phyloP scores from a whole-genome alignment of 371 early-diverging fungal genomes.

The Apophysomyces variabilis region DNA sequence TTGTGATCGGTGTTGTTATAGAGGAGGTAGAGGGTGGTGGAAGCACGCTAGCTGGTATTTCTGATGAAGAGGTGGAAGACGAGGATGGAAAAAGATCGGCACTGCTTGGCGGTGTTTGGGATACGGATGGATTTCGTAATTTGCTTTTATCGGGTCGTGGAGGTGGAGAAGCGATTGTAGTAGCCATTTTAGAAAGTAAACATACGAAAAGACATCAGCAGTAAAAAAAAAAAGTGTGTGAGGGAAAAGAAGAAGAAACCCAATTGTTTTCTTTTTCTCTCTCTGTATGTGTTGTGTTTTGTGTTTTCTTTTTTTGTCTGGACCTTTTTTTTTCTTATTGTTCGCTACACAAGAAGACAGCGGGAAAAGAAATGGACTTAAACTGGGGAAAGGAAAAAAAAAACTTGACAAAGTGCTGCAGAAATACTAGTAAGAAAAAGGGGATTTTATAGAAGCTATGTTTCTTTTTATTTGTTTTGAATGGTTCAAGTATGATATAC shows the following conservation, averaged over 20 bases:
- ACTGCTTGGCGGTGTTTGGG: conserved; percentile 2
- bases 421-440: neutral
- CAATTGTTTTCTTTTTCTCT: neutral
- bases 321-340: neutral
- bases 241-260: neutral
- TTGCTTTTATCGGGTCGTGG: conserved; percentile 40
- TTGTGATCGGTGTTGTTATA: too few relatives aligned
- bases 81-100: too few relatives aligned
- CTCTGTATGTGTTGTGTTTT: neutral
- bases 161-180: conserved; percentile 13
- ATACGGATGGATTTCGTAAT: conserved; percentile 24
- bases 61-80: neutral
- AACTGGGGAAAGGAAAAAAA: neutral
- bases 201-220: too few relatives aligned
- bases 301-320: neutral
- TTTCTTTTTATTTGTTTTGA: neutral
- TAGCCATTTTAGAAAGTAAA: conserved; percentile 1
- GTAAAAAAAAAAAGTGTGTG: conserved; percentile 5
- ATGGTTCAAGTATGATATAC: neutral
- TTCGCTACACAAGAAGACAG: neutral
- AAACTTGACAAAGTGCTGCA: neutral
- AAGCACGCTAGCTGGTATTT: neutral
- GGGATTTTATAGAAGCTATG: too few relatives aligned
- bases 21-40: neutral
- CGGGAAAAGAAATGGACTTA: neutral